Conservation (phyloP, 768 basidiomycete species). For the Auricularia cornea region DNA sequence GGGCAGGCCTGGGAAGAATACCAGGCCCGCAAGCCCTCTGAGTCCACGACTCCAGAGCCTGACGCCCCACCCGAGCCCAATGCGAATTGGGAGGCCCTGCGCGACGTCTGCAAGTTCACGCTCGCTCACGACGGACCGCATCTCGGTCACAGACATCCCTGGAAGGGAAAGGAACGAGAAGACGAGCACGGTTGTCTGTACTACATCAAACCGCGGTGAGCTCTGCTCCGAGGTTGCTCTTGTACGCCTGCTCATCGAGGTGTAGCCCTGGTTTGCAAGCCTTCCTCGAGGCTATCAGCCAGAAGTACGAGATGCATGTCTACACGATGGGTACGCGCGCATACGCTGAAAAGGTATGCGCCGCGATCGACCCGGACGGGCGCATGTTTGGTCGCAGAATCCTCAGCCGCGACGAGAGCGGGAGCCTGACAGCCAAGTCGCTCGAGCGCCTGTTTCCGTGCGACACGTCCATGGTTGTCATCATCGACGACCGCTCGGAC, state of each 20-base stretch:
- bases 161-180: slow-evolving; percentile 52
- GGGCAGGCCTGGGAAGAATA: slow-evolving; percentile 72
- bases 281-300: slow-evolving; percentile 64
- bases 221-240: background rate
- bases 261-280: slow-evolving; percentile 70
- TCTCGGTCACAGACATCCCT: slow-evolving; percentile 28
- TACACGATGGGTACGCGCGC: slow-evolving; percentile 99
- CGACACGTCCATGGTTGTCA: slow-evolving; percentile 97
- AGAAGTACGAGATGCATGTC: slow-evolving; percentile 96
- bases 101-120: slow-evolving; percentile 84
- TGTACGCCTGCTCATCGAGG: background rate
- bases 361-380: slow-evolving; percentile 84
- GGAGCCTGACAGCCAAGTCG: slow-evolving; percentile 89
- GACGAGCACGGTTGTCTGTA: slow-evolving; percentile 79
- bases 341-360: slow-evolving; percentile 92
- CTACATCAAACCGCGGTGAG: slow-evolving; percentile 94
- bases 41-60: background rate
- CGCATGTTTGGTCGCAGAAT: slow-evolving; percentile 81
- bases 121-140: slow-evolving; percentile 62
- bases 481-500: slow-evolving; percentile 96
- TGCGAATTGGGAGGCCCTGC: slow-evolving; percentile 87
- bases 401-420: slow-evolving; percentile 90
- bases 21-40: slow-evolving; percentile 28
- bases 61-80: slow-evolving; percentile 45
- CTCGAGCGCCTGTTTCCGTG: slow-evolving; percentile 89